These are phyloP conservation scores for Mucor indicus DNA, from an alignment of 371 early-diverging fungal species.

Conservation along the genomic window DNA sequence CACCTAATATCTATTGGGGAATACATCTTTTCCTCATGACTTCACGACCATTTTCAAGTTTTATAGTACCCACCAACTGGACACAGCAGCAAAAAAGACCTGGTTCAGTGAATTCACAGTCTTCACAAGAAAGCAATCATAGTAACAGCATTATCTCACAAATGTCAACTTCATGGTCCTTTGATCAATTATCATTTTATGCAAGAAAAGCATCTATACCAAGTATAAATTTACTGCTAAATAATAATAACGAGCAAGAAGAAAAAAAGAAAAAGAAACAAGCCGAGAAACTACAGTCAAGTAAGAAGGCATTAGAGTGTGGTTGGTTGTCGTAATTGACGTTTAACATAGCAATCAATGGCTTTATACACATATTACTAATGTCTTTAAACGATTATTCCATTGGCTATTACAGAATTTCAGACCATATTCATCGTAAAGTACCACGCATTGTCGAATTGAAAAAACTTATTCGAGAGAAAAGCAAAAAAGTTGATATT, in stretches of 20 bases:
- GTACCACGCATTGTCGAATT: slow-evolving; percentile 21
- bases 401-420: slow-evolving; percentile 18
- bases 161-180: no score
- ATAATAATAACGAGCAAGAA: no score
- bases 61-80: slow-evolving; percentile 13
- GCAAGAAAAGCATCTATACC: no score
- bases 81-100: slow-evolving; percentile 3
- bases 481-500: slow-evolving; percentile 1
- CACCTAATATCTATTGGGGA: not conserved
- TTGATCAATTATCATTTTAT: no score
- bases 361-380: slow-evolving; percentile 3
- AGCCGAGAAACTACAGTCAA: no score
- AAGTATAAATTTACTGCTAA: no score
- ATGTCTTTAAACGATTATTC: slow-evolving; percentile 24
- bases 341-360: not conserved
- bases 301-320: no score
- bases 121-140: no score
- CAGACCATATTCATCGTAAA: slow-evolving; percentile 29
- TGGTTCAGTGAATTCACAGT: not conserved
- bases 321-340: no score
- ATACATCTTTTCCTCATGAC: slow-evolving; percentile 1
- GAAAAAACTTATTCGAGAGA: slow-evolving; percentile 4
- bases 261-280: no score
- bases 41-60: slow-evolving; percentile 12
- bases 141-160: no score